Conservation (phyloP, 1,139 yeast genomes). For the Arxiozyma heterogenica region DNA sequence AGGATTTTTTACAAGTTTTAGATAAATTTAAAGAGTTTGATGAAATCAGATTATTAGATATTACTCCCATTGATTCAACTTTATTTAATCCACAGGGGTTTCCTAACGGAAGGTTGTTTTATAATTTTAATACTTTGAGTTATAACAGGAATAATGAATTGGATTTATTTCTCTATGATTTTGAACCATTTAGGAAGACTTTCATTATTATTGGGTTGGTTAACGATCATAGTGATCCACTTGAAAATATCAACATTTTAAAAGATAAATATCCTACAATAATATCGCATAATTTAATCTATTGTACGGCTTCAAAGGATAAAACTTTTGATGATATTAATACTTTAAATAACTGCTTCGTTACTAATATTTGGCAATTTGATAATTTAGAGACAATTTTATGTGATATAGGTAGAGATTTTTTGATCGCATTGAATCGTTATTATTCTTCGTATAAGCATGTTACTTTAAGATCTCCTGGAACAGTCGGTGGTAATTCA, state of each 20-base stretch:
- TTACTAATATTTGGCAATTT: slow-evolving; percentile 10
- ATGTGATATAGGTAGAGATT: slow-evolving; percentile 61
- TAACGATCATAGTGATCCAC: slow-evolving; percentile 27
- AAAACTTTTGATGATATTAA: background rate
- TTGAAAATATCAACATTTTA: slow-evolving; percentile 32
- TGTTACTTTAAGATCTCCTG: slow-evolving; percentile 67
- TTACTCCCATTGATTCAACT: slow-evolving; percentile 53
- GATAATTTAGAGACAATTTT: slow-evolving; percentile 51
- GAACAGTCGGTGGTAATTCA: slow-evolving; percentile 47
- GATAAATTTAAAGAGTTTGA: slow-evolving; percentile 40
- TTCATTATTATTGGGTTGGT: slow-evolving; percentile 53
- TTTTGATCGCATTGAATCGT: slow-evolving; percentile 53
- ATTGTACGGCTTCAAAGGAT: slow-evolving; percentile 5
- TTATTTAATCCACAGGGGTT: slow-evolving; percentile 76
- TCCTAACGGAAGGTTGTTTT: slow-evolving; percentile 55
- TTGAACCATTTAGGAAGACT: slow-evolving; percentile 79
- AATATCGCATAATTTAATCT: slow-evolving; percentile 52
- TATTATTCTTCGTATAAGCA: slow-evolving; percentile 64
- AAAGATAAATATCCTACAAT: slow-evolving; percentile 46
- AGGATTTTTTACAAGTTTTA: slow-evolving; percentile 42
- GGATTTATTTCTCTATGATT: slow-evolving; percentile 60
- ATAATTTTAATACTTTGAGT: slow-evolving; percentile 39
- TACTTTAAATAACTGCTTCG: slow-evolving; percentile 11
- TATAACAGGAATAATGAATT: slow-evolving; percentile 45
- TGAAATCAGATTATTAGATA: slow-evolving; percentile 67